Evolutionary conservation across 345 rosid genomes (phyloP), one percentile per base, ranked within the genome.

Genomic region (Raphanus sativus): DNA sequence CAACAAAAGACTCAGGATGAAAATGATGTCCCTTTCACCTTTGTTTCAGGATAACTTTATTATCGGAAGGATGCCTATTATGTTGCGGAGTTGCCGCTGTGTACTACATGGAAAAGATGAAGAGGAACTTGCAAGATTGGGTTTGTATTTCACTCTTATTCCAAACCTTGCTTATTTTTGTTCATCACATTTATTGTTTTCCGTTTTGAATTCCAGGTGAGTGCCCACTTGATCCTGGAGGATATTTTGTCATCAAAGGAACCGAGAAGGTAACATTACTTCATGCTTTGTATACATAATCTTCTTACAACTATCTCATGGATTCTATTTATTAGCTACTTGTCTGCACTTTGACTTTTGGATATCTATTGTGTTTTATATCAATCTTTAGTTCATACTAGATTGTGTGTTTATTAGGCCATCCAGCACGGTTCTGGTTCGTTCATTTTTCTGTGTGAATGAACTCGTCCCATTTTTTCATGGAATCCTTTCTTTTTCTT

Each of bases 171-270:
- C 8, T 56, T 48, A 36, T 2, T n/a, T 17, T 56, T 25, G 21
- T 26, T 68, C 68, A n/a, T 67, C 50, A 40, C 16, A 56, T 61
- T 71, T 38, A 62, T 62, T 76, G 11, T 73, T 65, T 63, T 67
- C 59, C 65, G 21, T 33, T 56, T 68, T 74, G 79, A 77, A 6
- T 38, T 75, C 74, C 61, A 94, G 98, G 98, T 77, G 98, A 94
- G 84, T 94, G 98, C 77, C 98, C 97, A 78, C 91, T 90, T 62
- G 98, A 94, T 77, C 97, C 98, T 62, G 98, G 98, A 67, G 98
- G 98, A 62, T 94, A 94, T 87, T 94, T 94, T 80, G 58, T 94
- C 61, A 85, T 90, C 60, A 94, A 92, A 81, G 98, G 98, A 74
- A 84, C 89, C 0, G 98, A 94, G 82, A 94, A 92, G 98, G 98